A percentile compares a stretch with the other conserved stretches of the same genome.
Evolutionary conservation across 73 alveolate genomes (phyloP).

Genomic region (Paraurostyla sp.): DNA sequence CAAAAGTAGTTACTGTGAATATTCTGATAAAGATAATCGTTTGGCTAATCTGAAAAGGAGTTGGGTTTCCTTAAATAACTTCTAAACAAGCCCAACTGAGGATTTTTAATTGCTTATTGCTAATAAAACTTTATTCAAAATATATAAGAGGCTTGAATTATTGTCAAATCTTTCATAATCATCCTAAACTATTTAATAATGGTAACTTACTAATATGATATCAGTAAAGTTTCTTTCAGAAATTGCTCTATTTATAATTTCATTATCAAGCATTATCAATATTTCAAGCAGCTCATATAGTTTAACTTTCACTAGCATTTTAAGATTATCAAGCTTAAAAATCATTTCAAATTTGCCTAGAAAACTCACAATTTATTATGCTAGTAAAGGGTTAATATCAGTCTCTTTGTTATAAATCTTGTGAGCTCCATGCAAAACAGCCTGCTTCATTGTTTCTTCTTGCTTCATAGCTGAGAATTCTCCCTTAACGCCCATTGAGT

Average conservation of each 20-base stretch:
- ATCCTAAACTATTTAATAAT: neutral
- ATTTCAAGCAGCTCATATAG: slow-evolving; percentile 38
- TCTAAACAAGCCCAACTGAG: neutral
- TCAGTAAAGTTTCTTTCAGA: slow-evolving; percentile 2
- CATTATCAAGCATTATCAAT: neutral
- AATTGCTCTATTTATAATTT: neutral
- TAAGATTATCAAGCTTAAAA: neutral
- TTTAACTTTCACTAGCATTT: neutral
- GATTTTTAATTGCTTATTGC: neutral
- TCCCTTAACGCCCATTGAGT: neutral
- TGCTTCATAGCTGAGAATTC: slow-evolving; percentile 54
- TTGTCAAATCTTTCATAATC: slow-evolving; percentile 50
- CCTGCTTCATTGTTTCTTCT: slow-evolving; percentile 33
- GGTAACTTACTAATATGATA: slow-evolving; percentile 4
- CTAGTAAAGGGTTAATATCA: slow-evolving; percentile 29
- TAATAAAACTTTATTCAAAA: neutral
- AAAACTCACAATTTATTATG: slow-evolving; percentile 47
- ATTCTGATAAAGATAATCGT: slow-evolving; percentile 38
- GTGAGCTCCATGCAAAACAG: neutral
- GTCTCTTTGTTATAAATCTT: slow-evolving; percentile 20
- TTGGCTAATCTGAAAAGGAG: slow-evolving; percentile 27
- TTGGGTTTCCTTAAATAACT: slow-evolving; percentile 4
- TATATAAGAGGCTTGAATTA: slow-evolving; percentile 14
- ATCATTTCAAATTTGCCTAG: slow-evolving; percentile 2
- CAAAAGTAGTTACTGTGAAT: neutral